Base-by-base conservation (phyloP, 116 monocot species). In the Phalaenopsis hybrid region DNA sequence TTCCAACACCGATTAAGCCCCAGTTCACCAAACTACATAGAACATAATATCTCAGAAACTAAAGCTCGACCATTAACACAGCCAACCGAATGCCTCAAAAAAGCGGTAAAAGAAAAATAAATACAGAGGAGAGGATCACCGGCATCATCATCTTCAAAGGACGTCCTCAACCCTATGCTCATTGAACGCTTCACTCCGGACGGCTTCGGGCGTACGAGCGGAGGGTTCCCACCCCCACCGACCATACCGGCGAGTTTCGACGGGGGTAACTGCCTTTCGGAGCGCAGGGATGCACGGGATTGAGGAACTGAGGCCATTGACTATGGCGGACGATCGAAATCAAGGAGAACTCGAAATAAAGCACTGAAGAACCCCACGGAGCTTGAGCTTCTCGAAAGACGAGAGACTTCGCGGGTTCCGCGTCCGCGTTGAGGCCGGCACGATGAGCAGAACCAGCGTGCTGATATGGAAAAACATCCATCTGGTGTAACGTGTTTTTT, bases 381-480 rank as follows among this genome's bases (percentile, higher is more conserved):
- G 23, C 4, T 41, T 41, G 25, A 25, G 23, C 4, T 41, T 41
- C 41, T 41, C 41, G 33, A 5, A 78, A 4, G 11, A 18, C 12
- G 28, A 17, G 44, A 4, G 9, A 7, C 20, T 11, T 9, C 21
- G 78, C 10, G 16, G 37, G 78, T 33, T 34, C 12, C 4, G 57
- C 57, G 79, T 83, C 12, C 4, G 57, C 57, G 79, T 83, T 74
- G 83, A 79, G 78, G 83, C 83, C 83, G 83, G 83, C 83, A 79
- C 83, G 83, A 83, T 58, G 74, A 37, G 51, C 4, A 37, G 15
- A 15, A 37, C 72, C 65, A 12, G 23, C 65, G 65, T 21, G 9
- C 65, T 21, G n/a, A 65, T 7, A 65, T 23, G 8, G 0, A 28
- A 4, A 4, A 4, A 4, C 20, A 11, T 4, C 8, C 61, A 61